Percentiles rank a stretch among this genome's conserved stretches.
These are phyloP conservation scores for Warburgia ugandensis DNA, from an alignment of 164 flowering plant genomes.

Conservation along the genomic window DNA sequence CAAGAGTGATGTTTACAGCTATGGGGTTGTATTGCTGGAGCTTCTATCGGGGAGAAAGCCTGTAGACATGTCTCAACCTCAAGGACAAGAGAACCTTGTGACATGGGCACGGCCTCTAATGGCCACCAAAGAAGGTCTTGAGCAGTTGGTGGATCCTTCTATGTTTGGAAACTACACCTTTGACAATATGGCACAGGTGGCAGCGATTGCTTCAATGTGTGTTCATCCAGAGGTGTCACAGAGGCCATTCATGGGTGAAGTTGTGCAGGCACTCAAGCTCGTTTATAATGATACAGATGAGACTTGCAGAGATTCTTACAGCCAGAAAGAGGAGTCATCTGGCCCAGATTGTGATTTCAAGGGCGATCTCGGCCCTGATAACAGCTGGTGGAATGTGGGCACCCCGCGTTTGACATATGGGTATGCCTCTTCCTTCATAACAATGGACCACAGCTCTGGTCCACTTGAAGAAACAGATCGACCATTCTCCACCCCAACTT, in stretches of 20 bases:
- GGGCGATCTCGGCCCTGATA: constrained; percentile 50
- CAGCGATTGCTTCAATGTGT: constrained; percentile 95
- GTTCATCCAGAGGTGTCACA: constrained; percentile 91
- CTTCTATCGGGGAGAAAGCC: constrained; percentile 87
- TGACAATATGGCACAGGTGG: constrained; percentile 86
- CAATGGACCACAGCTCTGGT: constrained; percentile 87
- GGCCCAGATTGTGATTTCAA: constrained; percentile 53
- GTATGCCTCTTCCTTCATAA: constrained; percentile 69
- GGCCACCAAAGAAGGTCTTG: constrained; percentile 65
- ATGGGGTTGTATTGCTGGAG: constrained; percentile 88
- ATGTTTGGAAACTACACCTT: constrained; percentile 60
- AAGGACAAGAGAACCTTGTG: constrained; percentile 87
- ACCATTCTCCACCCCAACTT: constrained; percentile 44
- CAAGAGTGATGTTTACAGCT: constrained; percentile 94
- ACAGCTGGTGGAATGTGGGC: constrained; percentile 70
- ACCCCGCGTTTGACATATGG: constrained; percentile 59
- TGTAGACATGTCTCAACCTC: constrained; percentile 88
- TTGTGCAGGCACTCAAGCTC: constrained; percentile 90
- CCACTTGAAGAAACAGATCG: constrained; percentile 67
- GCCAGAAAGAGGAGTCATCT: constrained; percentile 67
- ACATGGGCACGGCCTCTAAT: constrained; percentile 92
- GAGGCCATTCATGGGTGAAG: constrained; percentile 98
- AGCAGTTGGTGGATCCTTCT: constrained; percentile 74
- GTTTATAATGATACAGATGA: constrained; percentile 75
- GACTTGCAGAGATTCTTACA: constrained; percentile 47